phyloP scores from a whole-genome alignment of 352 stramenopile species.

The Pythium plurisporium region DNA sequence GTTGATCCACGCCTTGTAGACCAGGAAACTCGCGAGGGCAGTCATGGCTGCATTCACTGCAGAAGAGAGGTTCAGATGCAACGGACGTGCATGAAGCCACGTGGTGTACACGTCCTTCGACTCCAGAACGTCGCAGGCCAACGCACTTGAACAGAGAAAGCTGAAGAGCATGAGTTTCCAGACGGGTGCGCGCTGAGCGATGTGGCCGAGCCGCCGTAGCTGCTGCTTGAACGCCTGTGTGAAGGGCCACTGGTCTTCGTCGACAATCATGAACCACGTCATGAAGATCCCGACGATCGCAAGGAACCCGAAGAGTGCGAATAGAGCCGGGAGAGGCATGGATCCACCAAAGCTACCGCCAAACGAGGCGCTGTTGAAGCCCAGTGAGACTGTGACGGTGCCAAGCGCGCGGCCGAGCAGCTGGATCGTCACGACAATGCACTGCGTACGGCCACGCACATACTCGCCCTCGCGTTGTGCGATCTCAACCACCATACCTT shows the following conservation, averaged over 20 bases:
- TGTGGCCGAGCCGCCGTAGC: conserved; percentile 4
- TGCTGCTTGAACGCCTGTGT: conserved; percentile 1
- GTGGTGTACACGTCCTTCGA: not conserved
- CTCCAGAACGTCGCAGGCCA: not conserved
- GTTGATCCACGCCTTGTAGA: conserved; percentile 11
- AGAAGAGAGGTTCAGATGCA: conserved; percentile 4
- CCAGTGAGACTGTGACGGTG: not conserved
- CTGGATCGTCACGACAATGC: conserved; percentile 10
- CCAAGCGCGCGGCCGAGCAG: conserved; percentile 8
- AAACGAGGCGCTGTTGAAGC: conserved; percentile 10
- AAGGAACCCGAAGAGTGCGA: conserved; percentile 3
- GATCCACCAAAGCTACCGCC: conserved; percentile 10
- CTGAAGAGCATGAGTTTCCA: conserved; percentile 17
- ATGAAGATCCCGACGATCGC: conserved; percentile 5
- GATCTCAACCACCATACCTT: conserved; percentile 24
- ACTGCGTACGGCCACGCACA: conserved; percentile 8
- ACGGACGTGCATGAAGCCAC: not conserved
- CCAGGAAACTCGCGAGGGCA: not conserved
- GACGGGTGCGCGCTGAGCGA: conserved; percentile 9
- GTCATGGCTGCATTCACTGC: not conserved
- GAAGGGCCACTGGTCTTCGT: not conserved
- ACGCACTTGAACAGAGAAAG: conserved; percentile 6
- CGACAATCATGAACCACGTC: conserved; percentile 8
- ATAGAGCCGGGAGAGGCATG: conserved; percentile 2
- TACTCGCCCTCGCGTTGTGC: conserved; percentile 20